These are phyloP conservation scores for Phytophthora pseudosyringae DNA, from an alignment of 352 stramenopile genomes.

Conservation along the genomic window DNA sequence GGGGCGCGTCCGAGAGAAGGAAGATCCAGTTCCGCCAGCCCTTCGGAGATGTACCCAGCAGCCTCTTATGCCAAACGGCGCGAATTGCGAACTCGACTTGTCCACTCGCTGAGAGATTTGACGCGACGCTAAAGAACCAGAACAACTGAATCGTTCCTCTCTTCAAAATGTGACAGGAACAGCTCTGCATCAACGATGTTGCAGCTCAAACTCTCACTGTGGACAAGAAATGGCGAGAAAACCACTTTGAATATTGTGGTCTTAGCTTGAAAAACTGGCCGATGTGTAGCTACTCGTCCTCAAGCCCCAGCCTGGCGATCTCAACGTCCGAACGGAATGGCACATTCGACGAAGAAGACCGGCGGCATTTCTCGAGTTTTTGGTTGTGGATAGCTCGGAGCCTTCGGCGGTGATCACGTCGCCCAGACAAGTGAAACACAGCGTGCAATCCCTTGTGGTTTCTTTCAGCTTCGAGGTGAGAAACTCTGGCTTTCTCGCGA, in stretches of 20 bases:
- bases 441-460: conserved; percentile 8
- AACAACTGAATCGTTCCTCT: neutral
- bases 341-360: conserved; percentile 17
- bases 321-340: conserved; percentile 14
- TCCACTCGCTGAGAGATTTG: neutral
- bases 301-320: conserved; percentile 12
- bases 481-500: conserved; percentile 22
- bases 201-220: too few relatives aligned
- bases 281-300: conserved; percentile 7
- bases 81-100: too few relatives aligned
- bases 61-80: too few relatives aligned
- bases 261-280: conserved; percentile 10
- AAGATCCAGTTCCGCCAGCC: too few relatives aligned
- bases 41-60: too few relatives aligned
- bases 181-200: neutral
- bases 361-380: conserved; percentile 1
- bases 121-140: conserved; percentile 1
- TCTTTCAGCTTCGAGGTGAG: conserved; percentile 15
- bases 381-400: conserved; percentile 2
- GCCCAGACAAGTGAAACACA: conserved; percentile 18
- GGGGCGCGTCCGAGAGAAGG: too few relatives aligned
- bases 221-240: neutral
- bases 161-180: neutral
- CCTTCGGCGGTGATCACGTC: conserved; percentile 12
- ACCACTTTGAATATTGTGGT: neutral